A percentile compares a stretch with the other conserved stretches of the same genome.
These are phyloP conservation scores for Corynespora cassiicola DNA, from an alignment of 2,329 filamentous ascomycete species.

Conservation along the genomic window DNA sequence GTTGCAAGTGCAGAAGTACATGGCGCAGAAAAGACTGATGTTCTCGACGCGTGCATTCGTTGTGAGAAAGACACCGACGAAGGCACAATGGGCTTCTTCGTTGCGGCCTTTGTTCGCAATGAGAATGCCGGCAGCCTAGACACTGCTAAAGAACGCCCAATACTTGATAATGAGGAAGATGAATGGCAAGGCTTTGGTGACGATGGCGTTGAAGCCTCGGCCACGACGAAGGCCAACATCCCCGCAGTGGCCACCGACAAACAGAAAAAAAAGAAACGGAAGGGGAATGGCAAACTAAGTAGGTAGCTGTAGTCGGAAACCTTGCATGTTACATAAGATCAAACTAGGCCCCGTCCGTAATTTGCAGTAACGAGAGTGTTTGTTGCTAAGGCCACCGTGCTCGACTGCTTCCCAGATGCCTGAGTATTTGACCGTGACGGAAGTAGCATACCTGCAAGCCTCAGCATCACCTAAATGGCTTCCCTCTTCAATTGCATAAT, in stretches of 20 bases:
- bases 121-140: slow-evolving; percentile 7
- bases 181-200: slow-evolving; percentile 55
- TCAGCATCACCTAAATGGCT: too few species aligned
- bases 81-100: slow-evolving; percentile 95
- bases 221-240: neutral
- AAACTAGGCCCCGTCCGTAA: too few species aligned
- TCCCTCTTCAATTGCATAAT: too few species aligned
- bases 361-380: too few species aligned
- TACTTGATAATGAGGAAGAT: slow-evolving; percentile 34
- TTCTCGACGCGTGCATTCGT: slow-evolving; percentile 79
- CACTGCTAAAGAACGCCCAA: slow-evolving; percentile 1
- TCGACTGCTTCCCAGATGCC: too few species aligned
- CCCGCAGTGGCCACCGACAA: slow-evolving; percentile 8
- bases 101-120: slow-evolving; percentile 81
- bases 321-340: too few species aligned
- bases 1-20: slow-evolving; percentile 57
- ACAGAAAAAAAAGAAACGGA: slow-evolving; percentile 29
- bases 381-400: too few species aligned
- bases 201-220: slow-evolving; percentile 16
- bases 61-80: slow-evolving; percentile 81
- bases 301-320: too few species aligned
- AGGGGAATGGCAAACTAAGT: slow-evolving; percentile 9
- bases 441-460: too few species aligned
- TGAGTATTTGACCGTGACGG: too few species aligned
- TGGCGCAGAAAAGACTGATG: slow-evolving; percentile 24